Evolutionary conservation across 2,329 filamentous ascomycete genomes (phyloP).

Genomic region (Grosmannia huntii): DNA sequence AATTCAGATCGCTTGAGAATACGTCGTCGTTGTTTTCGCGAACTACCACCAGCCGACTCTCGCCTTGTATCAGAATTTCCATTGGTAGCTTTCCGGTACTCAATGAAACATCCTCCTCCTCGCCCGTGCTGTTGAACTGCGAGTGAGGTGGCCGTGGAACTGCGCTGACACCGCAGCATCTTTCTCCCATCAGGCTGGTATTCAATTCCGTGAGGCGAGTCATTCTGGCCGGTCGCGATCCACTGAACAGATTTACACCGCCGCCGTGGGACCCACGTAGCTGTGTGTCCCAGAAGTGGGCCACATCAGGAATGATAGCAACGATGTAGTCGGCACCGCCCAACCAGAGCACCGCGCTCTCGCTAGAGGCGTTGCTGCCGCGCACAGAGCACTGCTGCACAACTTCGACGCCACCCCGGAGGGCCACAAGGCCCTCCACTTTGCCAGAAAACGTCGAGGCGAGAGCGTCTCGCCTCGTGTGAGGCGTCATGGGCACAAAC

Average conservation of each 20-base stretch:
- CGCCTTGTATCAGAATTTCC: slow-evolving; percentile 42
- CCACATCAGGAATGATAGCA: slow-evolving; percentile 40
- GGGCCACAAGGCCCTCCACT: slow-evolving; percentile 36
- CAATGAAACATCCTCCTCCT: slow-evolving; percentile 10
- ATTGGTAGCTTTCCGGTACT: slow-evolving; percentile 25
- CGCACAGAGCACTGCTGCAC: slow-evolving; percentile 27
- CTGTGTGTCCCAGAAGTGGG: slow-evolving; percentile 48
- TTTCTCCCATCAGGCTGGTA: slow-evolving; percentile 42
- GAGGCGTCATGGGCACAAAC: slow-evolving; percentile 53
- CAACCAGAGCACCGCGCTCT: slow-evolving; percentile 44
- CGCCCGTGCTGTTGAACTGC: slow-evolving; percentile 10
- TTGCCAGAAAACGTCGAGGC: slow-evolving; percentile 29
- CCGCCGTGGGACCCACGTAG: slow-evolving; percentile 36
- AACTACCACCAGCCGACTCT: slow-evolving; percentile 41
- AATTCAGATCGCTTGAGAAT: slow-evolving; percentile 12
- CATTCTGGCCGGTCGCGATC: slow-evolving; percentile 42
- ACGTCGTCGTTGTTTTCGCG: slow-evolving; percentile 33
- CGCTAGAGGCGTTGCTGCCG: slow-evolving; percentile 33
- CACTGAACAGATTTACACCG: slow-evolving; percentile 42
- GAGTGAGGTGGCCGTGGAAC: slow-evolving; percentile 22
- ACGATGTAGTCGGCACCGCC: slow-evolving; percentile 40
- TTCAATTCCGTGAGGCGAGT: slow-evolving; percentile 39
- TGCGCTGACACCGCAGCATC: slow-evolving; percentile 38
- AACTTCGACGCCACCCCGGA: slow-evolving; percentile 40
- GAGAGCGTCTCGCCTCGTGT: slow-evolving; percentile 41